phyloP scores from a whole-genome alignment of 2,329 filamentous ascomycete species.

The Penicillium sp. region DNA sequence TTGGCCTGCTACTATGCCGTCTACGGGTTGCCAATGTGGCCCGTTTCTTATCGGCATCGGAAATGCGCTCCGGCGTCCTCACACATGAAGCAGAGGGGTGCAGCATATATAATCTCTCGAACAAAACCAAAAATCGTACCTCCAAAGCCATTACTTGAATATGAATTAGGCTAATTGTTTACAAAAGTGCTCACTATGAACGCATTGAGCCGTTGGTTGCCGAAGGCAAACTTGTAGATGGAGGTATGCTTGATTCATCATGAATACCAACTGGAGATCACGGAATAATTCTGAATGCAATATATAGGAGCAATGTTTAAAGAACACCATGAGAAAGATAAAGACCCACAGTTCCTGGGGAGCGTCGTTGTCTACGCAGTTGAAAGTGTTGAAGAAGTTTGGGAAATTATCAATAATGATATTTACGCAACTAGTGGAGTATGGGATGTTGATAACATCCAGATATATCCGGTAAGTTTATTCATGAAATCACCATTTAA shows the following conservation, averaged over 20 bases:
- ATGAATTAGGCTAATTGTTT: background rate
- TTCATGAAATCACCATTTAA: background rate
- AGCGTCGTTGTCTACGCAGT: constrained; percentile 25
- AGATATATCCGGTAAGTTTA: constrained; percentile 20
- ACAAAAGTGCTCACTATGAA: constrained; percentile 13
- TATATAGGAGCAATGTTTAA: constrained; percentile 22
- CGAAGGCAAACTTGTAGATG: constrained; percentile 17
- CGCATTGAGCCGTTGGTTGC: constrained; percentile 18
- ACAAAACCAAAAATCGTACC: no score
- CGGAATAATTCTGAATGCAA: background rate
- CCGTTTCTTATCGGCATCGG: background rate
- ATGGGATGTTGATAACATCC: constrained; percentile 23
- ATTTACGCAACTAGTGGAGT: constrained; percentile 24
- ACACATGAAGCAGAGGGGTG: no score
- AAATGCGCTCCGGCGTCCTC: background rate
- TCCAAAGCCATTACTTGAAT: background rate
- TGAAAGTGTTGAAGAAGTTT: constrained; percentile 20
- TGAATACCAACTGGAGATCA: background rate
- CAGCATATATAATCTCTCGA: no score
- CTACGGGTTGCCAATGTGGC: no score
- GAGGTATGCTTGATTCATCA: constrained; percentile 7
- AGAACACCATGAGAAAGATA: constrained; percentile 12
- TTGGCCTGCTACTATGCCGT: no score
- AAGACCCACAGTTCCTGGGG: constrained; percentile 18
- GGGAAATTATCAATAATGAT: constrained; percentile 18